Evolutionary conservation across 2,329 filamentous ascomycete genomes (phyloP), one percentile per base, ranked within the genome.

Genomic region (Didymellaceae sp.): DNA sequence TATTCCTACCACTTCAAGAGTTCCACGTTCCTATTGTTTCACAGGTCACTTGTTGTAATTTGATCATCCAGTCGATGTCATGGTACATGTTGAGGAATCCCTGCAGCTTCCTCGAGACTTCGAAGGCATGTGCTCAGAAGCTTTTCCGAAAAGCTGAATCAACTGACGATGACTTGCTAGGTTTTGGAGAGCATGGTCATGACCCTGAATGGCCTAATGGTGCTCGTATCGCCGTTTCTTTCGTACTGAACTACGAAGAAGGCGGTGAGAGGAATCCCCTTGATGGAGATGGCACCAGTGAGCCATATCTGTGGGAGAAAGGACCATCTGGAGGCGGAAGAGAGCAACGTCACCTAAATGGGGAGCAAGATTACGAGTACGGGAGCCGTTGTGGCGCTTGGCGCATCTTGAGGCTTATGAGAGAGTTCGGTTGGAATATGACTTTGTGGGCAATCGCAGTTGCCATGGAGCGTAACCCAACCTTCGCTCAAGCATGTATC

Each of bases 331-430:
- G 40, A 32, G 46, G 41, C n/a, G 41, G 41, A 2, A 45, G 32
- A 30, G 41, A 70, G 70, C 43, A 58, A 59, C 21, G 70, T 68
- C 22, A 72, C 5, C 55, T 52, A 6, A 80, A 78, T 49, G 73
- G 73, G 38, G 80, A 82, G 65, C 73, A 71, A 34, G 79, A 81
- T 52, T 82, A 78, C 56, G 79, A 82, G 52, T 82, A 82, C 59
- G 78, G 80, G 26, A 74, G 74, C 26, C 73, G 79, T 3, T 75
- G 74, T 2, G 80, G 79, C 4, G 76, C 77, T 57, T 82, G 79
- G 79, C 69, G 79, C 1, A 67, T 81, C 5, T 76, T 80, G 55
- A 66, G 74, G 7, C 60, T 81, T 45, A 80, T 82, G 70, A 77
- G 78, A 55, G 71, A 76, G 33, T 65, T 78, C 45, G 68, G 71